Evolutionary conservation across 768 basidiomycete genomes (phyloP).

Genomic region (Pisolithus microcarpus): DNA sequence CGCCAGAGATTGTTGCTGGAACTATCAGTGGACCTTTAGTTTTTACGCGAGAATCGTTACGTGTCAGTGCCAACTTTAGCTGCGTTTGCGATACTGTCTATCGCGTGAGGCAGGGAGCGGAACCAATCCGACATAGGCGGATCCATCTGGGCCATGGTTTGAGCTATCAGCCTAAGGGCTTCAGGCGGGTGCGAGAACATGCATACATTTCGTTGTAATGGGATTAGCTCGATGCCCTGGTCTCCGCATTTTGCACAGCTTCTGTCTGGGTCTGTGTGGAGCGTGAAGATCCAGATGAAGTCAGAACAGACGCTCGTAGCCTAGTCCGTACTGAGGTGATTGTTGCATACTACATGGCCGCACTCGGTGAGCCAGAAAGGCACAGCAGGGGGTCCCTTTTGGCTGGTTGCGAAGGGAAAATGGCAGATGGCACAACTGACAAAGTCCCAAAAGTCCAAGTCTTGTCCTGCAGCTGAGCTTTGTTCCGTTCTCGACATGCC

Average conservation of each 20-base stretch:
- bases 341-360: conserved; percentile 80
- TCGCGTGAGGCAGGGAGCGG: conserved; percentile 47
- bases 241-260: conserved; percentile 67
- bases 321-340: conserved; percentile 57
- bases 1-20: conserved; percentile 72
- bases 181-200: not conserved
- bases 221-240: conserved; percentile 56
- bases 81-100: conserved; percentile 62
- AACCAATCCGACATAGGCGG: conserved; percentile 82
- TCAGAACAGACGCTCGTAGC: too few relatives aligned
- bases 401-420: conserved; percentile 50
- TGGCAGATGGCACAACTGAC: conserved; percentile 66
- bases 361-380: conserved; percentile 91
- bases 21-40: conserved; percentile 35
- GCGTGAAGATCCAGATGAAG: conserved; percentile 7
- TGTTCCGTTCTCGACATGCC: conserved; percentile 6
- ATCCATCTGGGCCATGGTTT: conserved; percentile 50
- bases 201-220: conserved; percentile 67
- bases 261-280: conserved; percentile 54
- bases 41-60: not conserved
- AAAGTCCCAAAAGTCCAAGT: conserved; percentile 75
- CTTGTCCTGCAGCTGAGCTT: conserved; percentile 9
- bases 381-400: conserved; percentile 44
- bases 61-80: conserved; percentile 44
- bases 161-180: not conserved